Conservation (phyloP, 768 basidiomycete genomes). For the Russula ochroleuca region DNA sequence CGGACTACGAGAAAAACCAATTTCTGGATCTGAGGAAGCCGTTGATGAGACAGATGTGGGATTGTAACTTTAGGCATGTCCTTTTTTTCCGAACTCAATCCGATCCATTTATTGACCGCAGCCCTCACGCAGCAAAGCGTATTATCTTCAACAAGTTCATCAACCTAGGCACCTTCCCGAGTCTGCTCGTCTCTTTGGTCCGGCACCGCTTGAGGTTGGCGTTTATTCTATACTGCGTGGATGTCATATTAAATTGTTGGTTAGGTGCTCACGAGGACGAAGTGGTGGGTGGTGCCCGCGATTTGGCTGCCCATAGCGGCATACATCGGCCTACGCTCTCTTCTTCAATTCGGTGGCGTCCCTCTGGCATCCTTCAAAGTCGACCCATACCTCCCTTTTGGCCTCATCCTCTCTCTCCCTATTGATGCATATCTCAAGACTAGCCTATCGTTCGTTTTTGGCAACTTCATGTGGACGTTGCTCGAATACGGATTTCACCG, state of each 20-base stretch:
- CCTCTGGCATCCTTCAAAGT: slow-evolving; percentile 60
- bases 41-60: slow-evolving; percentile 81
- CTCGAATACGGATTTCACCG: slow-evolving; percentile 92
- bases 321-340: slow-evolving; percentile 78
- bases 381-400: slow-evolving; percentile 53
- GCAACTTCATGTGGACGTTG: slow-evolving; percentile 90
- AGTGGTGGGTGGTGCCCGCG: slow-evolving; percentile 91
- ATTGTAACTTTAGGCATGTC: slow-evolving; percentile 72
- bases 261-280: slow-evolving; percentile 75
- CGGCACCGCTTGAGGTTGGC: slow-evolving; percentile 71
- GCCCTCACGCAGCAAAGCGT: slow-evolving; percentile 65
- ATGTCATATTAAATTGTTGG: not conserved
- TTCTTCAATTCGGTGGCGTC: slow-evolving; percentile 64
- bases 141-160: slow-evolving; percentile 95
- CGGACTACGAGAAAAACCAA: slow-evolving; percentile 83
- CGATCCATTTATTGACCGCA: slow-evolving; percentile 4
- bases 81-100: not conserved
- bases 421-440: slow-evolving; percentile 50
- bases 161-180: slow-evolving; percentile 85
- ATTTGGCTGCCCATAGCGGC: slow-evolving; percentile 86
- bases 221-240: slow-evolving; percentile 2
- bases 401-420: slow-evolving; percentile 46
- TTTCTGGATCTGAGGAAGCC: slow-evolving; percentile 90
- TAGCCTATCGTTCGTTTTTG: slow-evolving; percentile 67
- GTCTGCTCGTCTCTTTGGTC: slow-evolving; percentile 84